These are phyloP conservation scores for Coemansia sp. DNA, from an alignment of 192 early-diverging fungal genomes.

Conservation along the genomic window DNA sequence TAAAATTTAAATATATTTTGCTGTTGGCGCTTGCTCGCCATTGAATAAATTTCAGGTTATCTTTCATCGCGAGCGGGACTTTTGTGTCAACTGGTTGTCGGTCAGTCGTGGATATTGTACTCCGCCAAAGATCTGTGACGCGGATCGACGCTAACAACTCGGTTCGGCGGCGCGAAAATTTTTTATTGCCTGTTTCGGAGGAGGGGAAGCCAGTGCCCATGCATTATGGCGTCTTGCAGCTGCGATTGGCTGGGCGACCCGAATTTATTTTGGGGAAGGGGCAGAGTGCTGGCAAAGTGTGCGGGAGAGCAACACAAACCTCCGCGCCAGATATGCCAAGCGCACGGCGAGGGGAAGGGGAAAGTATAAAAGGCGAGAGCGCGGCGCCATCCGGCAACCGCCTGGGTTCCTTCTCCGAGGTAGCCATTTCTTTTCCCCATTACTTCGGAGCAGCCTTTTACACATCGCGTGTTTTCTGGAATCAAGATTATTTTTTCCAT, in stretches of 20 bases:
- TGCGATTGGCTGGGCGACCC: slow-evolving; percentile 6
- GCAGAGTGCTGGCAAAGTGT: slow-evolving; percentile 2
- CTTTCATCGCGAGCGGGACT: background rate
- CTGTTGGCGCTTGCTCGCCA: background rate
- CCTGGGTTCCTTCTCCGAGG: slow-evolving; percentile 57
- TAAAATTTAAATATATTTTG: background rate
- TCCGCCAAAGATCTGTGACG: no score
- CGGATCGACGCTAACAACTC: no score
- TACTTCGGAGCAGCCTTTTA: slow-evolving; percentile 45
- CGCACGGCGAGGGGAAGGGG: background rate
- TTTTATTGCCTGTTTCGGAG: slow-evolving; percentile 7
- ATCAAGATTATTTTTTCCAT: slow-evolving; percentile 1
- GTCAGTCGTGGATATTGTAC: no score
- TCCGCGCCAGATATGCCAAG: background rate
- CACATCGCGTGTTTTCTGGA: slow-evolving; percentile 28
- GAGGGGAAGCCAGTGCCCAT: slow-evolving; percentile 5
- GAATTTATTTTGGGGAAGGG: slow-evolving; percentile 9
- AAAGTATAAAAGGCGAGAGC: slow-evolving; percentile 38
- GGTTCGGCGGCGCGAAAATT: background rate
- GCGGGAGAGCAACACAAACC: background rate
- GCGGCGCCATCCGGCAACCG: slow-evolving; percentile 18
- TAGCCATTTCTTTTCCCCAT: slow-evolving; percentile 46
- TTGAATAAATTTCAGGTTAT: background rate
- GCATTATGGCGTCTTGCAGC: slow-evolving; percentile 3
- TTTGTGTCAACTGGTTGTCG: no score